Conservation (phyloP, 1,139 yeast genomes). For the Zygoascus sp. region DNA sequence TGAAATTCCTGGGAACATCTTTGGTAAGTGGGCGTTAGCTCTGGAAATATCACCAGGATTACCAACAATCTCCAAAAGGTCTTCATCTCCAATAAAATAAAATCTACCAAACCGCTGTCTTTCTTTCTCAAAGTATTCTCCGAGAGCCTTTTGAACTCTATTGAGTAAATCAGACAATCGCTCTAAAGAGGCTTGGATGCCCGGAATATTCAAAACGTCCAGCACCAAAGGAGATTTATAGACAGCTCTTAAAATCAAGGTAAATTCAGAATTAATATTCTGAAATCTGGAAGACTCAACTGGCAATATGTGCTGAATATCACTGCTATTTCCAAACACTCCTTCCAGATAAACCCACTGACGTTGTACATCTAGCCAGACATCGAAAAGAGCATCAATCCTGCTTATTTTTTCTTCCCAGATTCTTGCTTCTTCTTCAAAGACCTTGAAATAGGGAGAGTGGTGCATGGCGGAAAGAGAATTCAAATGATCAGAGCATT, state of each 20-base stretch:
- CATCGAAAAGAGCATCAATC: slow-evolving; percentile 52
- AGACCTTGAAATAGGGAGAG: slow-evolving; percentile 58
- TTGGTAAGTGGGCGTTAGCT: slow-evolving; percentile 59
- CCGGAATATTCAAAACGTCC: slow-evolving; percentile 54
- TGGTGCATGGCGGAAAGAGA: slow-evolving; percentile 66
- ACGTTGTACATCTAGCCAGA: slow-evolving; percentile 83
- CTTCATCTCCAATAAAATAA: slow-evolving; percentile 88
- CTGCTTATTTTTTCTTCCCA: slow-evolving; percentile 56
- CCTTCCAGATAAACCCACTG: slow-evolving; percentile 88
- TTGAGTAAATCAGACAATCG: slow-evolving; percentile 53
- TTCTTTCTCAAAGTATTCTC: slow-evolving; percentile 77
- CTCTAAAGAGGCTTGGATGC: slow-evolving; percentile 46
- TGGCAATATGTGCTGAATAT: slow-evolving; percentile 61
- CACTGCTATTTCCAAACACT: slow-evolving; percentile 46
- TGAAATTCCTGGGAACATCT: slow-evolving; percentile 68
- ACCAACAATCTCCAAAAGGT: slow-evolving; percentile 77
- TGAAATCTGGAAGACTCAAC: slow-evolving; percentile 65
- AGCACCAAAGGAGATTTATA: slow-evolving; percentile 50
- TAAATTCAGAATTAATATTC: slow-evolving; percentile 59
- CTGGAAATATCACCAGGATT: slow-evolving; percentile 47
- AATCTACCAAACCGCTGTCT: slow-evolving; percentile 76
- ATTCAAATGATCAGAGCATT: slow-evolving; percentile 56
- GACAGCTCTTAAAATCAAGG: slow-evolving; percentile 47
- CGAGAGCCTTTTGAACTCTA: slow-evolving; percentile 61
- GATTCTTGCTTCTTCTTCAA: slow-evolving; percentile 54